Evolutionary conservation across 140 eudicot genomes (phyloP).

Genomic region (Stevia rebaudiana): DNA sequence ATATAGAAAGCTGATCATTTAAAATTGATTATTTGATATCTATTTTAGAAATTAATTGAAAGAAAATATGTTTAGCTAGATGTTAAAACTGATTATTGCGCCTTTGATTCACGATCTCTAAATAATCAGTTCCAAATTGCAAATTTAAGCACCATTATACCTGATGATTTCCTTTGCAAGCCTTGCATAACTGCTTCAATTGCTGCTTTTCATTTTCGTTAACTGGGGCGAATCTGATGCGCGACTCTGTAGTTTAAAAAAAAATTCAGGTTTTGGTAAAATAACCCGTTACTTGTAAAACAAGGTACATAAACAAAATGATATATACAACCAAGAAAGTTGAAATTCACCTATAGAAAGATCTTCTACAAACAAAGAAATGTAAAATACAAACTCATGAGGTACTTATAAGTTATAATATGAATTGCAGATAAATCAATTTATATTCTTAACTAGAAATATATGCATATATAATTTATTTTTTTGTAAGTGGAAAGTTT

Average conservation of each 20-base stretch:
- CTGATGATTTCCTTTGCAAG: slow-evolving; percentile 98
- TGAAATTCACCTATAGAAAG: neutral
- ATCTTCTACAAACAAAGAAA: neutral
- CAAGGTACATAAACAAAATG: neutral
- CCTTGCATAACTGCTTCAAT: slow-evolving; percentile 69
- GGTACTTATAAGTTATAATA: neutral
- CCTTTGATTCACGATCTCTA: neutral
- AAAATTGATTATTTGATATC: neutral
- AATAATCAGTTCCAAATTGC: neutral
- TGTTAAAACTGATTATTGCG: neutral
- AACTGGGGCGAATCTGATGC: slow-evolving; percentile 68
- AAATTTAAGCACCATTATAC: slow-evolving; percentile 23
- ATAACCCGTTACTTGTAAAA: slow-evolving; percentile 2
- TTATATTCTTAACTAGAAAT: neutral
- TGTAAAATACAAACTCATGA: neutral
- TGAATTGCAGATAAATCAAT: neutral
- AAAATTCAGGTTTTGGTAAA: slow-evolving; percentile 11
- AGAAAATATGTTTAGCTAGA: neutral
- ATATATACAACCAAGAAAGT: neutral
- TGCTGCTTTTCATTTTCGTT: slow-evolving; percentile 57
- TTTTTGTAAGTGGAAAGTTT: slow-evolving; percentile 1
- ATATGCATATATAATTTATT: neutral
- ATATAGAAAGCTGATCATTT: neutral
- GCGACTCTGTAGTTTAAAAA: slow-evolving; percentile 45
- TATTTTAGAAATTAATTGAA: neutral